phyloP scores from a whole-genome alignment of 2,329 filamentous ascomycete genomes.

The Colletotrichum limetticola region DNA sequence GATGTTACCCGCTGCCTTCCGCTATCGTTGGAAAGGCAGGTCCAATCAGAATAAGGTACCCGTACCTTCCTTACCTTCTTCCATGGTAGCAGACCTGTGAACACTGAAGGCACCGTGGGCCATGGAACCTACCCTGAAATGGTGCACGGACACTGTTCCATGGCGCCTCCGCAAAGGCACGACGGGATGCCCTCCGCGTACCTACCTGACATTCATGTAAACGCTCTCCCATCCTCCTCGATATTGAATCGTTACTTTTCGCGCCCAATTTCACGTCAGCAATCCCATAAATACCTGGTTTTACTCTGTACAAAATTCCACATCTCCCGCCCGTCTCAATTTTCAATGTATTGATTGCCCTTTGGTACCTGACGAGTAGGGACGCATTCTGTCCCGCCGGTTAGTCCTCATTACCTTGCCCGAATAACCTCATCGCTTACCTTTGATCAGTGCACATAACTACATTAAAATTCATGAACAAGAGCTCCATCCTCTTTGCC shows the following conservation, averaged over 20 bases:
- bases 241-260: not conserved
- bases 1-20: not conserved
- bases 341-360: not conserved
- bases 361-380: not conserved
- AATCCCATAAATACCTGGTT: not conserved
- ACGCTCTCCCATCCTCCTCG: not conserved
- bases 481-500: not conserved
- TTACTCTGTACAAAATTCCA: not conserved
- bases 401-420: not conserved
- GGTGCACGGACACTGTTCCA: not conserved
- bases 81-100: too few species aligned
- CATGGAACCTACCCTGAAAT: too few species aligned
- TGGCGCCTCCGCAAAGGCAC: not conserved
- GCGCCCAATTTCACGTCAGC: not conserved
- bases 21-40: not conserved
- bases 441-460: not conserved
- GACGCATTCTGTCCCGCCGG: not conserved
- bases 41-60: too few species aligned
- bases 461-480: not conserved
- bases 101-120: too few species aligned
- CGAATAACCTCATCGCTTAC: not conserved
- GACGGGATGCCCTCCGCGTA: not conserved
- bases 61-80: not conserved
- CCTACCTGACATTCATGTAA: not conserved
- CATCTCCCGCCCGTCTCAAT: not conserved